Conservation (phyloP, 163 green algal genomes). For the Trebouxia gelatinosa region DNA sequence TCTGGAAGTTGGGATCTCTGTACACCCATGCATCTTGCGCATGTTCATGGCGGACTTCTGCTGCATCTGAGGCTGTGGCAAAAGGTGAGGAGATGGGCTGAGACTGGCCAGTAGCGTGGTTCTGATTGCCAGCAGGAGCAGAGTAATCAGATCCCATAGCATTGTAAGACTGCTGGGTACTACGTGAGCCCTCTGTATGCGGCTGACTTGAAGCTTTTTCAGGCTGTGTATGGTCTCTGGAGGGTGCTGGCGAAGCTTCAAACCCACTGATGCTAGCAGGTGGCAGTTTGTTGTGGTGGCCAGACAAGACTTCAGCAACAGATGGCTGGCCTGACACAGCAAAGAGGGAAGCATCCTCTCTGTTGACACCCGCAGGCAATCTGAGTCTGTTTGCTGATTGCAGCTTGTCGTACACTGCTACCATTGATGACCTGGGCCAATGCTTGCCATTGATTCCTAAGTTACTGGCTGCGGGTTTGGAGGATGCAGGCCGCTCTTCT, state of each 20-base stretch:
- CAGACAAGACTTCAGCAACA: neutral
- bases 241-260: neutral
- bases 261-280: neutral
- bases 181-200: too few species aligned
- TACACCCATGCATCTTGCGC: slow-evolving; percentile 75
- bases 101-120: neutral
- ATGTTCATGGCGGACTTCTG: slow-evolving; percentile 7
- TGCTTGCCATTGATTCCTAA: too few species aligned
- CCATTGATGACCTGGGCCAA: too few species aligned
- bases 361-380: slow-evolving; percentile 39
- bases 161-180: neutral
- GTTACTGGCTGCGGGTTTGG: too few species aligned
- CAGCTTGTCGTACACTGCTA: neutral
- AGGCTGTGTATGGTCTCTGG: neutral
- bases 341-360: slow-evolving; percentile 52
- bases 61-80: slow-evolving; percentile 16
- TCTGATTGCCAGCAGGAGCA: neutral
- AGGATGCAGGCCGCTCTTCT: too few species aligned
- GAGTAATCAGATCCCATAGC: too few species aligned
- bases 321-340: slow-evolving; percentile 22
- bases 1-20: slow-evolving; percentile 75
- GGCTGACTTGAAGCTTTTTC: neutral
- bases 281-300: neutral
- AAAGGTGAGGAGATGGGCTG: slow-evolving; percentile 9
- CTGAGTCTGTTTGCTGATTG: neutral